Base-by-base conservation (phyloP, 2,329 filamentous ascomycete species). In the Ascochyta lentis region DNA sequence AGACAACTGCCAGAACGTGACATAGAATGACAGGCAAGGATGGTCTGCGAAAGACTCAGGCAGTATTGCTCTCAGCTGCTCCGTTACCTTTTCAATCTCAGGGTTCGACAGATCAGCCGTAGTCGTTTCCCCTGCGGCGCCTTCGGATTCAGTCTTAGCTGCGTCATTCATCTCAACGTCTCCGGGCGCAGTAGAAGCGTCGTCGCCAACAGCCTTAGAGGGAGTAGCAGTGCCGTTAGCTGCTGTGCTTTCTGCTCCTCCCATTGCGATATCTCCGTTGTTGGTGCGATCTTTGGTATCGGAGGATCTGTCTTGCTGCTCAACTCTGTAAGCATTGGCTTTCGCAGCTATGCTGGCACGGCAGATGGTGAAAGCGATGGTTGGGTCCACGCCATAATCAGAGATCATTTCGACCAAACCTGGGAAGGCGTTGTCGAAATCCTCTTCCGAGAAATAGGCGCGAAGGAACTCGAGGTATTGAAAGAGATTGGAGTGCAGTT, bases 401-500 rank as follows among this genome's bases (percentile, higher is more conserved):
- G 81, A 81, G 68, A 98, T 88, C 34, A 99, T 82, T 22, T 85
- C 82, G 4, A 87, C 79, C 38, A 96, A 84, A 27, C 86, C 84
- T 1, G 95, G 95, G 6, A 98, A 87, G 16, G 89, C 83, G 2
- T 81, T 78, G 67, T 96, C 90, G 58, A 97, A 98, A 19, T 93
- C 86, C 34, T 89, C 85, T 0, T 86, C 81, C 0, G 88, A 83
- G 27, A 97, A 78, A 68, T 92, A 96, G 71, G 86, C 90, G 70
- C 90, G 89, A 29, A 99, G 83, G 6, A 97, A 84, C 67, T 98
- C 95, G 16, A 98, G 82, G 70, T 96, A 99, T 68, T 97, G 93
- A 23, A 87, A 84, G 23, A 98, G 83, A 8, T 93, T 89, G 56
- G 90, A 86, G 64, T 96, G 91, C 19, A 96, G 89, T 72, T 96